phyloP scores from a whole-genome alignment of 305 asterid species.

The Caryopteris hybrid region DNA sequence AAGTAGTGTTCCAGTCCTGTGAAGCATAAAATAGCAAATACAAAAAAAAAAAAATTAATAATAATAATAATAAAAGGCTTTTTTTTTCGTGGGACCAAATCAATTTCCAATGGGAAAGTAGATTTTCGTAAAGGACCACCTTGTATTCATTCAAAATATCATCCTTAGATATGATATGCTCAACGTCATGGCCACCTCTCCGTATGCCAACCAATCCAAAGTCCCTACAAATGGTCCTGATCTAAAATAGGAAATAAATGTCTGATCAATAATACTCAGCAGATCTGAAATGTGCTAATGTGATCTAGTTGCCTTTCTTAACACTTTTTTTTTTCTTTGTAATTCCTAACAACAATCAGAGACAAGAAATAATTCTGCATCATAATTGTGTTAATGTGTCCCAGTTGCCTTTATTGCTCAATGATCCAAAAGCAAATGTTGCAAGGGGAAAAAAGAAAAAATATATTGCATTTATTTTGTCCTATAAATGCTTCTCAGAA shows the following conservation, averaged over 20 bases:
- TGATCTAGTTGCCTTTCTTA: too few relatives aligned
- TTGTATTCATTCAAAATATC: constrained; percentile 53
- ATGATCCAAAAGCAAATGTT: too few relatives aligned
- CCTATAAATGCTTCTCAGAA: not conserved
- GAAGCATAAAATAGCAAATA: not conserved
- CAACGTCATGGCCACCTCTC: constrained; percentile 70
- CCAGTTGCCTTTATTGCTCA: too few relatives aligned
- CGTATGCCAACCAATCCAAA: constrained; percentile 82
- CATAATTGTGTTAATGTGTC: too few relatives aligned
- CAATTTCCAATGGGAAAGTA: not conserved
- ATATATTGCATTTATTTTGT: not conserved
- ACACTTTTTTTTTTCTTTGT: not conserved
- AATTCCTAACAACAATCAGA: not conserved
- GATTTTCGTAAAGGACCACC: constrained; percentile 32
- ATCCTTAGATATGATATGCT: constrained; percentile 49
- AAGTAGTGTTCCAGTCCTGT: too few relatives aligned
- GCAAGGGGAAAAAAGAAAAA: not conserved
- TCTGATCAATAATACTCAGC: not conserved
- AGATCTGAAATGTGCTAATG: not conserved
- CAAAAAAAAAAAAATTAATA: not conserved
- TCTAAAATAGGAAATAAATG: constrained; percentile 37
- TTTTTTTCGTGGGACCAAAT: not conserved
- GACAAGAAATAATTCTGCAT: not conserved
- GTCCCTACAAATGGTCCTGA: constrained; percentile 62
- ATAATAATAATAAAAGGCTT: not conserved